Evolutionary conservation across 441 rosid genomes (phyloP).

Genomic region (Syzygium syzygioides): DNA sequence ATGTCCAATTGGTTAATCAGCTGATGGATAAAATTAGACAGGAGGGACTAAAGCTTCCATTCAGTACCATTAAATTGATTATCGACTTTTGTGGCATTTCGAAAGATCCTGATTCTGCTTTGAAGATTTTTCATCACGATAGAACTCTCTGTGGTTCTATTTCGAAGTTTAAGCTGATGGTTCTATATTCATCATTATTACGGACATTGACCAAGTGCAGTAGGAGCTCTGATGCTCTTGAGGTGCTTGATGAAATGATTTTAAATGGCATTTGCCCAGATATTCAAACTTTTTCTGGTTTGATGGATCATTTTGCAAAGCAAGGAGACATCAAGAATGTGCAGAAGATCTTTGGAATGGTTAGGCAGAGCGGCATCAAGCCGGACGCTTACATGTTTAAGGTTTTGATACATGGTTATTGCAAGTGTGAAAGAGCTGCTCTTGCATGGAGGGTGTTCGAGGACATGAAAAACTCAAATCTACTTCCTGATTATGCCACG

Average conservation of each 20-base stretch:
- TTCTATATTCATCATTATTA: conserved; percentile 72
- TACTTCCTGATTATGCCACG: conserved; percentile 57
- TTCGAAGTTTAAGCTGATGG: conserved; percentile 52
- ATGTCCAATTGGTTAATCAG: conserved; percentile 58
- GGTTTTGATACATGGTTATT: conserved; percentile 68
- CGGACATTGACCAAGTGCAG: conserved; percentile 73
- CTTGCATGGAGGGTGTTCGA: conserved; percentile 77
- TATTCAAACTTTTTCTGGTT: conserved; percentile 81
- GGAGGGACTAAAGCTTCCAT: conserved; percentile 68
- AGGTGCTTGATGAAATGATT: conserved; percentile 73
- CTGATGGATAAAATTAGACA: conserved; percentile 55
- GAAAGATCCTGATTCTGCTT: conserved; percentile 80
- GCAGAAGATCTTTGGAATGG: conserved; percentile 60
- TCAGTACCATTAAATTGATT: conserved; percentile 65
- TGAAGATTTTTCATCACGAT: conserved; percentile 60
- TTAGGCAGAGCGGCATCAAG: conserved; percentile 60
- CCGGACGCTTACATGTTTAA: conserved; percentile 75
- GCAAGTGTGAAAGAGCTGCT: conserved; percentile 69
- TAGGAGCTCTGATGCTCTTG: conserved; percentile 56
- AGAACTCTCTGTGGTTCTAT: conserved; percentile 52
- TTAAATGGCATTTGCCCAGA: conserved; percentile 52
- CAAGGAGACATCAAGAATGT: conserved; percentile 75
- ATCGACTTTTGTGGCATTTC: conserved; percentile 84
- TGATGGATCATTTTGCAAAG: conserved; percentile 71
- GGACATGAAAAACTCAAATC: conserved; percentile 57